Evolutionary conservation across 2,329 filamentous ascomycete species (phyloP), one percentile per base, ranked within the genome.

Genomic region (Xylariaceae sp.): DNA sequence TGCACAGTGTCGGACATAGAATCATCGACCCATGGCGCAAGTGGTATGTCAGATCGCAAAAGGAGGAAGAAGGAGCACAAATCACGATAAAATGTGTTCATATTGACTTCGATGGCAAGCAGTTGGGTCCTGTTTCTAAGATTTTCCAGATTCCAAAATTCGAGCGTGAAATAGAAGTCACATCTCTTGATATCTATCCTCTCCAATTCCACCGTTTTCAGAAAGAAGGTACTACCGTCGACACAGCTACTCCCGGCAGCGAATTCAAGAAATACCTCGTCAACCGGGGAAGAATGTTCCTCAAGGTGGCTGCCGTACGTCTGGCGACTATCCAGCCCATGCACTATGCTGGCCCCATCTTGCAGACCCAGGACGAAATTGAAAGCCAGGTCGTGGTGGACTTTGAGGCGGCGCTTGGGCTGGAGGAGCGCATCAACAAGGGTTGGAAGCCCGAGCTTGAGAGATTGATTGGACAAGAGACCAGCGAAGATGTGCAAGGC

Each of bases 321-420:
- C 37, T 10, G 15, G 7, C 36, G 3, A 33, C 20, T 35, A 10
- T 48, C 4, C 61, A 62, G 13, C 63, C 63, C 11, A 65, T 67
- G 60, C 59, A 63, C 29, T 66, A 67, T 30, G 45, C 50, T 3
- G 66, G 64, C 8, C 50, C 53, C 0, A 58, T 62, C 1, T 11
- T 64, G 9, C 52, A 57, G 2, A 43, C 50, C 7, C 44, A 54
- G 2, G 64, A 67, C 10, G 63, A 68, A 6, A 55, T 66, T 7
- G 65, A 67, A 21, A 64, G 66, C 24, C 61, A 65, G 45, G 61
- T 68, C 1, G 58, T 68, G 9, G 54, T 66, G 16, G 64, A 68
- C 18, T 67, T 67, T 36, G 57, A 63, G 8, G 57, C 51, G 16
- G 63, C 64, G 2, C 55, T 66, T 13, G 18, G 46, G 4, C 36